phyloP scores from a whole-genome alignment of 1,139 yeast genomes.

The Wickerhamomyces sp. region DNA sequence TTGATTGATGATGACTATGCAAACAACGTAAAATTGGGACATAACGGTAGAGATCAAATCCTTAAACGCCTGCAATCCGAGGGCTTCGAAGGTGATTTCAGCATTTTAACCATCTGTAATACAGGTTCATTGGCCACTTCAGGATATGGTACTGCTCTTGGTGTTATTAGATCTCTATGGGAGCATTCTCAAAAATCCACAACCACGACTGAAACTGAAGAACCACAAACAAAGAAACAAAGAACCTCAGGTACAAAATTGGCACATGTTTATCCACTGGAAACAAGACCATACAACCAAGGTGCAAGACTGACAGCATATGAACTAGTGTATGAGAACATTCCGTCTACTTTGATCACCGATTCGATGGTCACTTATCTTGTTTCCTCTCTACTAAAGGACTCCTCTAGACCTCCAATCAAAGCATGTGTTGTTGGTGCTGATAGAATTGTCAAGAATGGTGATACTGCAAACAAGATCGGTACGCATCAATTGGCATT shows the following conservation, averaged over 20 bases:
- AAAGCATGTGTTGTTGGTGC: constrained; percentile 95
- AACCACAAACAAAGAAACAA: constrained; percentile 25
- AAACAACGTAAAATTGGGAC: constrained; percentile 75
- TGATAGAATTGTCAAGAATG: constrained; percentile 88
- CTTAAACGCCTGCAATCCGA: constrained; percentile 40
- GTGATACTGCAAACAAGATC: constrained; percentile 94
- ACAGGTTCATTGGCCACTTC: constrained; percentile 94
- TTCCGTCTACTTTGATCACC: constrained; percentile 84
- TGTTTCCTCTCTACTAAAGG: constrained; percentile 31
- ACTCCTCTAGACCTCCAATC: constrained; percentile 44
- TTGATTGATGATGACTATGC: constrained; percentile 71
- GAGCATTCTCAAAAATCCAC: constrained; percentile 30
- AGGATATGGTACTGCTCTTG: constrained; percentile 95
- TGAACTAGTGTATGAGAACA: constrained; percentile 77
- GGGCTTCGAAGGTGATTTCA: constrained; percentile 57
- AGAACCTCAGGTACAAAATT: constrained; percentile 27
- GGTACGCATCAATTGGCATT: constrained; percentile 93
- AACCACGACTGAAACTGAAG: constrained; percentile 21
- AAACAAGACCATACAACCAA: constrained; percentile 94
- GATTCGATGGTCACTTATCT: constrained; percentile 90
- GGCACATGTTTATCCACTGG: constrained; percentile 78
- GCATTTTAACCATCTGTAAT: constrained; percentile 81
- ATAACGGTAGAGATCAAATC: constrained; percentile 73
- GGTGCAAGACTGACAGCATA: constrained; percentile 92
- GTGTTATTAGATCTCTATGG: constrained; percentile 75